Base-by-base conservation (phyloP, 306 rosid genomes). In the Hippophae gyantsensis region DNA sequence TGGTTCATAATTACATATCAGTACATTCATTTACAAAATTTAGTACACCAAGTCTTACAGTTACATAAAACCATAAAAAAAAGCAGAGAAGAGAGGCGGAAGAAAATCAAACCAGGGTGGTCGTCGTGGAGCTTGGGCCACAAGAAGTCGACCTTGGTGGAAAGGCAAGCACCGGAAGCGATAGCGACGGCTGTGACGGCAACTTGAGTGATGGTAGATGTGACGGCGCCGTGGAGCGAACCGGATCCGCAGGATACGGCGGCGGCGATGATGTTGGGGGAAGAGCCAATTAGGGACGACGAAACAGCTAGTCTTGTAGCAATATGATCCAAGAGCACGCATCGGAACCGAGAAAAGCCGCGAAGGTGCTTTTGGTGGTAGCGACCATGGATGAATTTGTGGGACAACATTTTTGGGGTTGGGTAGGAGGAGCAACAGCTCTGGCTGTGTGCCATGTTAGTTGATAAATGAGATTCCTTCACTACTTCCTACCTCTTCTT, bases 81-180 rank as follows among this genome's bases (percentile, higher is more conserved):
- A 6, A 14, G 6, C 5, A 48, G 8, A 10, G 44, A 9, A 1
- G 7, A 14, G 53, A 48, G 12, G 40, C 65, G 25, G 41, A 49
- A 9, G 41, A 52, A 32, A 58, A 42, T 8, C 26, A 54, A 23
- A 90, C 98, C 98, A 74, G 96, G 89, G 67, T 81, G 85, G 10
- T 86, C 82, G 59, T 86, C 82, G 59, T 83, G 84, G 14, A 73
- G 75, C 84, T 90, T 90, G 12, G 96, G 98, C 98, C 98, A 90
- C 56, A 90, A 62, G 80, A 85, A 90, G 38, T 87, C 98, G 61
- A 90, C 92, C 72, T 83, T 87, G 10, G 98, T 87, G 59, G 98
- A 90, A 14, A 90, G 96, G 48, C 98, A 90, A 58, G 98, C 98
- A 3, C 98, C 98, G 60, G 98, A 90, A 59, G 98, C 98, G 52